Evolutionary conservation across 306 rosid genomes (phyloP).

Genomic region (Fragaria vesca): DNA sequence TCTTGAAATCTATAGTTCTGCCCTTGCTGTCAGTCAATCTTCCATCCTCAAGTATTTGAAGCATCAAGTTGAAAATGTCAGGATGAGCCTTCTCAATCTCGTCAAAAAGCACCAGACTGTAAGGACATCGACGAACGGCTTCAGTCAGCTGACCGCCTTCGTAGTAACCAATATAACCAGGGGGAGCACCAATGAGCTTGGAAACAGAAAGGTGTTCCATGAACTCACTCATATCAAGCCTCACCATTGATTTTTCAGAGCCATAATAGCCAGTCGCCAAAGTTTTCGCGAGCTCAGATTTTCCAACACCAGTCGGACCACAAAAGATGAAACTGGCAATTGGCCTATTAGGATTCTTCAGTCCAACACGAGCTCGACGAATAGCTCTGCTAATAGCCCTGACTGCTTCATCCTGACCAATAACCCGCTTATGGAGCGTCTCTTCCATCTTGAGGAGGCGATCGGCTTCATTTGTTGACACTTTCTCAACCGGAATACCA

Average conservation of each 20-base stretch:
- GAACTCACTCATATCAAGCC: slow-evolving; percentile 94
- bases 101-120: slow-evolving; percentile 83
- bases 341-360: slow-evolving; percentile 88
- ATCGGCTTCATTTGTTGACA: slow-evolving; percentile 83
- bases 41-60: slow-evolving; percentile 89
- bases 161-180: slow-evolving; percentile 87
- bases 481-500: slow-evolving; percentile 94
- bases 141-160: slow-evolving; percentile 92
- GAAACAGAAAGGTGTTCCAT: slow-evolving; percentile 92
- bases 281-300: slow-evolving; percentile 92
- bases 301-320: slow-evolving; percentile 95
- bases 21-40: slow-evolving; percentile 92
- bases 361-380: slow-evolving; percentile 92
- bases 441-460: slow-evolving; percentile 98
- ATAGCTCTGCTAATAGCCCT: slow-evolving; percentile 87
- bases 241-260: slow-evolving; percentile 89
- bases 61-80: slow-evolving; percentile 94
- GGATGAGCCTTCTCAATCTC: slow-evolving; percentile 98
- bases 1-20: slow-evolving; percentile 87
- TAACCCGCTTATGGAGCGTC: slow-evolving; percentile 74
- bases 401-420: slow-evolving; percentile 95
- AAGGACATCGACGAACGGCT: slow-evolving; percentile 91
- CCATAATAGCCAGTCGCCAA: slow-evolving; percentile 87
- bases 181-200: slow-evolving; percentile 89
- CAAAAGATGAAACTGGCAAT: slow-evolving; percentile 94